Percentiles rank a stretch among this genome's conserved stretches.
These are phyloP conservation scores for Blastobotrys parvus DNA, from an alignment of 805 yeast genomes.

Conservation along the genomic window DNA sequence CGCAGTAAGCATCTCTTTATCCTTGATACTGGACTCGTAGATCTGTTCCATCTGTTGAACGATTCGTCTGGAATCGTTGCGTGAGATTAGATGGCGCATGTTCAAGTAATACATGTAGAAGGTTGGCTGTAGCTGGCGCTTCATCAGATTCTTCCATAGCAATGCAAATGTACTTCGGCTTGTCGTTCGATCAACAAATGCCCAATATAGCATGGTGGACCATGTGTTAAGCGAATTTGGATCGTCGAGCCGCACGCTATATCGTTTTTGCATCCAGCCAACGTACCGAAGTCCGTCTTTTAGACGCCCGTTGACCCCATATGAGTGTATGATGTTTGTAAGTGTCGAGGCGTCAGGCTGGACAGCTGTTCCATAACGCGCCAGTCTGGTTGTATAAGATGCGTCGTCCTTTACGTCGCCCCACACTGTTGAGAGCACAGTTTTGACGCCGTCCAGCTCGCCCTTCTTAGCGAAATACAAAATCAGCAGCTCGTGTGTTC, in stretches of 20 bases:
- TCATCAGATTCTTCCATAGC: conserved; percentile 1
- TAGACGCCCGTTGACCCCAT: conserved; percentile 19
- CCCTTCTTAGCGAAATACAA: conserved; percentile 25
- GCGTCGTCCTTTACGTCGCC: conserved; percentile 10
- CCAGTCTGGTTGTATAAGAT: conserved; percentile 1
- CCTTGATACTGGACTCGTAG: neutral
- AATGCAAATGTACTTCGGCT: neutral
- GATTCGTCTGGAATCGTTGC: neutral
- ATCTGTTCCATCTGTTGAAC: neutral
- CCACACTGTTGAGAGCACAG: conserved; percentile 25
- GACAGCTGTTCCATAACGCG: conserved; percentile 9
- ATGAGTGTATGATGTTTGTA: conserved; percentile 20
- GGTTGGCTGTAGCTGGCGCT: neutral
- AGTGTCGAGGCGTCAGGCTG: conserved; percentile 19
- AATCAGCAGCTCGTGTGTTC: conserved; percentile 27
- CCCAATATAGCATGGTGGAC: conserved; percentile 20
- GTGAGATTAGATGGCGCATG: neutral
- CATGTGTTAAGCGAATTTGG: conserved; percentile 17
- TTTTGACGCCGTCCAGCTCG: conserved; percentile 15
- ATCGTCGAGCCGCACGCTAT: conserved; percentile 14
- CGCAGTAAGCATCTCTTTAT: neutral
- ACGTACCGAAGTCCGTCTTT: conserved; percentile 19
- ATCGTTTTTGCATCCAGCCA: conserved; percentile 9
- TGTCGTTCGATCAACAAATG: conserved; percentile 2
- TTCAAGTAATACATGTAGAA: conserved; percentile 1